Evolutionary conservation across 371 early-diverging fungal species (phyloP).

Genomic region (Circinella minor): DNA sequence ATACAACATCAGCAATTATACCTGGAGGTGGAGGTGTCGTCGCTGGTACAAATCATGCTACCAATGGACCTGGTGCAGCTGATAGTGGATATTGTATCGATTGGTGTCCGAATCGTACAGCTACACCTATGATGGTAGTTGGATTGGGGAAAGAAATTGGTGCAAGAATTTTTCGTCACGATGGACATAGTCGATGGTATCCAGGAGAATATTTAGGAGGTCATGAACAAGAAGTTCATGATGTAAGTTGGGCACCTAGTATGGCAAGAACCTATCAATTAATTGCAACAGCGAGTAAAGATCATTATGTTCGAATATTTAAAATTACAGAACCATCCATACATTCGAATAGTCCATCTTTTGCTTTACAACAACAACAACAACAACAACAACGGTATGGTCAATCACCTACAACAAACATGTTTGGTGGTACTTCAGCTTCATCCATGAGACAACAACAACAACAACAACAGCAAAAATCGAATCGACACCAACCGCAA

Average conservation of each 20-base stretch:
- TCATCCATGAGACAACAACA: slow-evolving; percentile 6
- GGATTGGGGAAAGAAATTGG: slow-evolving; percentile 85
- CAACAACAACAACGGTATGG: slow-evolving; percentile 22
- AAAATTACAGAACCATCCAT: slow-evolving; percentile 63
- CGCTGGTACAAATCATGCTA: neutral
- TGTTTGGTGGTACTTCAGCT: slow-evolving; percentile 14
- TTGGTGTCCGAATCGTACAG: slow-evolving; percentile 89
- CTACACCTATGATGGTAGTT: slow-evolving; percentile 83
- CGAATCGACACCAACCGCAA: slow-evolving; percentile 18
- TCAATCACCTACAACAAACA: slow-evolving; percentile 6
- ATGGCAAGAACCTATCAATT: slow-evolving; percentile 88
- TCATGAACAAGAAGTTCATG: slow-evolving; percentile 75
- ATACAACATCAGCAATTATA: neutral
- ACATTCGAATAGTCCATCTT: slow-evolving; percentile 15
- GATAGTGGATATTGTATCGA: slow-evolving; percentile 78
- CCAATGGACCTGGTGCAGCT: slow-evolving; percentile 44
- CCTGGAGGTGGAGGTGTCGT: neutral
- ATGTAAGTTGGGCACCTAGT: slow-evolving; percentile 89
- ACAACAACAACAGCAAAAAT: neutral
- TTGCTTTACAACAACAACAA: slow-evolving; percentile 18
- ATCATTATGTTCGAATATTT: slow-evolving; percentile 86
- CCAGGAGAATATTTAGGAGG: slow-evolving; percentile 67
- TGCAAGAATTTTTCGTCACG: slow-evolving; percentile 73
- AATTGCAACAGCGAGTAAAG: slow-evolving; percentile 92
- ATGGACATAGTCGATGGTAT: slow-evolving; percentile 70